Base-by-base conservation (phyloP, 352 stramenopile species). In the Phytopythium ostracodes region DNA sequence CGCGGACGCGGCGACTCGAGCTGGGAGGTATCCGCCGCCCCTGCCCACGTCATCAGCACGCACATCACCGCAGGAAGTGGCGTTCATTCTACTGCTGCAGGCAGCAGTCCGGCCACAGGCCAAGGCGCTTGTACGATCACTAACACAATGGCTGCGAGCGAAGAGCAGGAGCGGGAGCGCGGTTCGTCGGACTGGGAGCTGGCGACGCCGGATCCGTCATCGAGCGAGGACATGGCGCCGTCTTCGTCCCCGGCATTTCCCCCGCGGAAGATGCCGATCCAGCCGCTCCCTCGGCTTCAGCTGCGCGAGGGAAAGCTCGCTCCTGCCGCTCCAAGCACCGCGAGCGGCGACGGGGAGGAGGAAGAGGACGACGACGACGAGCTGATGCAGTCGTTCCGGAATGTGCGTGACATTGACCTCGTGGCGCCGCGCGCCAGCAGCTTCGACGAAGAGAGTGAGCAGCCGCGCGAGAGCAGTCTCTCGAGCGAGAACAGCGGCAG, bases 321-420 rank as follows among this genome's bases (percentile, higher is more conserved):
- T 14, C 51, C 62, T 5, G 50, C 55, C 25, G 46, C 50, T 24
- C 63, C 65, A 1, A 43, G 63, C 20, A 29, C 20, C 6, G 7
- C 5, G 2, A 33, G 1, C 10, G 46, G 59, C 11, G 66, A 71
- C 11, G 68, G 81, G 42, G 33, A 38, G 33, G 70, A 76, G 2
- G 78, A 87, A 43, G 78, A 85, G 40, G 77, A 87, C 14, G 69
- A 74, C 35, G 70, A 80, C 54, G 77, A 87, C 33, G 58, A 63
- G 46, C 43, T 85, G 25, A 82, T 70, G 56, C 62, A 53, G 20
- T 83, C 78, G 27, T 87, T 87, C 66, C 67, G 73, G 43, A 85
- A 82, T 54, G 76, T 84, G 31, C 66, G 71, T 20, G 71, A 85
- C 60, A 75, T 85, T 40, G 78, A 87, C 63, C 70, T 79, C 24